Evolutionary conservation across 768 basidiomycete genomes (phyloP), one percentile per base, ranked within the genome.

Genomic region (Russula earlei): DNA sequence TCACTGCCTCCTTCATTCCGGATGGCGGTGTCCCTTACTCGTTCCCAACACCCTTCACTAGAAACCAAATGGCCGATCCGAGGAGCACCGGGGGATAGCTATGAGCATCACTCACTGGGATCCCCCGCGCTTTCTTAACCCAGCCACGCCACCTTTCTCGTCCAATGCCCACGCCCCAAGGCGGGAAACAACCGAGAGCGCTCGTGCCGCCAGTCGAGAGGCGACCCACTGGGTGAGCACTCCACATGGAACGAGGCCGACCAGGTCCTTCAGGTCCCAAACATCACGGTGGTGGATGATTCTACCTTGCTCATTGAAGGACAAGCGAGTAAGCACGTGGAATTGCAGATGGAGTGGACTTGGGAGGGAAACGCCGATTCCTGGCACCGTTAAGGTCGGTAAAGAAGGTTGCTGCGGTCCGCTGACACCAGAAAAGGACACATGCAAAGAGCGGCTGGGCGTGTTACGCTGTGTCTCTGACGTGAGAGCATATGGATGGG

Each of bases 261-360:
- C 73, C 55, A 91, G 72, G 65, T 91, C 89, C 66, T 83, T 81
- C 41, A 87, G 74, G 62, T 91, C 87, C 86, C 85, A 90, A 37
- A 86, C 75, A 64, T 91, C 89, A 27, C 86, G 78, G 66, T 92
- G 89, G 63, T 82, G 78, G 4, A 85, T 84, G 59, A 91, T 83
- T 56, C 77, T 79, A n/a, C 85, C 86, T 64, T 83, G 83, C 62
- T 90, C 88, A 68, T 90, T 90, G 69, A 91, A 88, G 31, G 79
- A 77, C 34, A 91, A 76, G 27, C 82, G 78, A 4, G 87, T 85
- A 54, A 85, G 75, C 47, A 90, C 78, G 45, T 77, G 85, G 5
- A 91, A 76, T 64, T 79, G 76, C 62, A 88, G 73, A 66, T 88
- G 85, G n/a, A 91, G 69, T 1, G 87, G 85, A 15, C 84, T 67